Conservation (phyloP, 1,284 basidiomycete species). For the Ustilago esculenta region DNA sequence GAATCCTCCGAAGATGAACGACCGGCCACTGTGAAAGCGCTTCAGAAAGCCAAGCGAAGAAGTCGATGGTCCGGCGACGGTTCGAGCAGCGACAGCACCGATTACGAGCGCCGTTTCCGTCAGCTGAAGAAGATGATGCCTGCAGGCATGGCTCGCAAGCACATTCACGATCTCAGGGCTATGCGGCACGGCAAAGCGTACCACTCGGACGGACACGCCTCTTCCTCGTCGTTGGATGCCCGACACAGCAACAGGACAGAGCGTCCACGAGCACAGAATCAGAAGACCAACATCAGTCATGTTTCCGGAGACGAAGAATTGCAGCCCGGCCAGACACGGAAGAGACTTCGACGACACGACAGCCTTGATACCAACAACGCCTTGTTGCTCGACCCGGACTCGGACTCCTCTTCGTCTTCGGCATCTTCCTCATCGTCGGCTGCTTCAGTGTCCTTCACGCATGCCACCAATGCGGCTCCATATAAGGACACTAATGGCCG, state of each 20-base stretch:
- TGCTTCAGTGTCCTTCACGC: conserved; percentile 3
- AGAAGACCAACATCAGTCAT: neutral
- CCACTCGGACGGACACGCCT: conserved; percentile 52
- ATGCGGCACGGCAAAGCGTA: conserved; percentile 64
- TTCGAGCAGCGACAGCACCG: conserved; percentile 52
- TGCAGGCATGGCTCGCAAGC: conserved; percentile 55
- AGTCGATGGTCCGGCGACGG: conserved; percentile 45
- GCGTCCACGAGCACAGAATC: neutral
- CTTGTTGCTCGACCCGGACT: conserved; percentile 41
- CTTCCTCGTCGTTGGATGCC: conserved; percentile 30
- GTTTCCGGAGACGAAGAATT: conserved; percentile 19
- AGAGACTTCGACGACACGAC: conserved; percentile 35
- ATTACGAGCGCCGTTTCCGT: conserved; percentile 62
- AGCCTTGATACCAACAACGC: conserved; percentile 27
- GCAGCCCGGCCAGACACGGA: conserved; percentile 51
- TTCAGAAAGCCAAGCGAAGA: conserved; percentile 18
- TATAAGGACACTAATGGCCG: neutral
- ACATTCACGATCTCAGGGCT: conserved; percentile 61
- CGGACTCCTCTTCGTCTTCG: conserved; percentile 34
- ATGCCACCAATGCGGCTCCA: neutral
- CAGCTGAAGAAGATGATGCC: conserved; percentile 65
- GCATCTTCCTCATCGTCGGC: conserved; percentile 11
- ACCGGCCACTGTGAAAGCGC: neutral
- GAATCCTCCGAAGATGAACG: conserved; percentile 42
- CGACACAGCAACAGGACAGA: neutral